Evolutionary conservation across 371 early-diverging fungal genomes (phyloP).

Genomic region (Haplosporangium sp.): DNA sequence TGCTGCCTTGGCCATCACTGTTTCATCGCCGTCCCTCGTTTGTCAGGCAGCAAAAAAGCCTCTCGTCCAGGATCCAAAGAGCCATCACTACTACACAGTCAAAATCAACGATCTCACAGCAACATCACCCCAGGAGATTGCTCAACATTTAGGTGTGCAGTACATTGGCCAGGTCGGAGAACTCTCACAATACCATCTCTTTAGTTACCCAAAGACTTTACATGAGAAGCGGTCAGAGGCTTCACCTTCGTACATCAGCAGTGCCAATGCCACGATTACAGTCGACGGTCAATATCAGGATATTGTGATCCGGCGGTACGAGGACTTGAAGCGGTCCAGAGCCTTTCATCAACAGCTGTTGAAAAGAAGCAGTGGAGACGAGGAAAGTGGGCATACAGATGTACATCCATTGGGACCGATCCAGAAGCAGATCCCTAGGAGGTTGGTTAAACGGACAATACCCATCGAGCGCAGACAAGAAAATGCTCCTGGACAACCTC

Average conservation of each 20-base stretch:
- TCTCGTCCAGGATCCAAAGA: conserved; percentile 39
- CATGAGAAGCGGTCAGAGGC: conserved; percentile 39
- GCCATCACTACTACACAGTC: conserved; percentile 64
- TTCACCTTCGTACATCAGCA: conserved; percentile 4
- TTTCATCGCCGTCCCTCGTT: conserved; percentile 5
- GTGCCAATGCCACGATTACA: conserved; percentile 10
- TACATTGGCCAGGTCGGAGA: conserved; percentile 78
- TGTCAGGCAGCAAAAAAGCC: conserved; percentile 19
- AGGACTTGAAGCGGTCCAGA: conserved; percentile 21
- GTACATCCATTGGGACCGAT: conserved; percentile 37
- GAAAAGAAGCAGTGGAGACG: conserved; percentile 19
- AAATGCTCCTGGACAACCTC: conserved; percentile 17
- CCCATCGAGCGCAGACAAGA: conserved; percentile 23
- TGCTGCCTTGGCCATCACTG: conserved; percentile 37
- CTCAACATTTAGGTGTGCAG: conserved; percentile 59
- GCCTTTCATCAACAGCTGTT: conserved; percentile 14
- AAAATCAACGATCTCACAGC: conserved; percentile 55
- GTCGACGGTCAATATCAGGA: conserved; percentile 26
- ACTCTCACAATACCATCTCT: conserved; percentile 70
- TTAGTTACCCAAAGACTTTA: conserved; percentile 57
- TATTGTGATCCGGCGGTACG: conserved; percentile 35
- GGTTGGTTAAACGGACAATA: conserved; percentile 30
- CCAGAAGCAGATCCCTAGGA: conserved; percentile 37
- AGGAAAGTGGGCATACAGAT: conserved; percentile 3
- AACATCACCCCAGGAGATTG: conserved; percentile 56